phyloP scores from a whole-genome alignment of 331 rosid species.

The Pyracantha coccinea region DNA sequence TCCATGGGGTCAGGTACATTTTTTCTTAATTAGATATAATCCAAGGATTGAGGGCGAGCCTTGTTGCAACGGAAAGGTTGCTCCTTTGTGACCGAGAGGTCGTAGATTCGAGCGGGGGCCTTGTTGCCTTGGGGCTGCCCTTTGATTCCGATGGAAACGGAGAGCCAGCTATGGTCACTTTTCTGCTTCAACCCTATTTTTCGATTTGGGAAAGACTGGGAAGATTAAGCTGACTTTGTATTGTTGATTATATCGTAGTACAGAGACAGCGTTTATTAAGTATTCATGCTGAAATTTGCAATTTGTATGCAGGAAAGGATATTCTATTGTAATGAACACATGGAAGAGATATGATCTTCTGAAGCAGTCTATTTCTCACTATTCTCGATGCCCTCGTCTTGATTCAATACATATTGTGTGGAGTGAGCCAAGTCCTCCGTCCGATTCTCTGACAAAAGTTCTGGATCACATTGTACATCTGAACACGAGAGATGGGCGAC shows the following conservation, averaged over 20 bases:
- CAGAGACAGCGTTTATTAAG: not conserved
- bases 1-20: too few species aligned
- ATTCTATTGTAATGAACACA: constrained; percentile 83
- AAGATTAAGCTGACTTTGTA: not conserved
- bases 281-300: constrained; percentile 1
- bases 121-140: too few species aligned
- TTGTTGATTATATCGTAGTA: not conserved
- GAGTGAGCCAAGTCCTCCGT: constrained; percentile 90
- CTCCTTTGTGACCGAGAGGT: too few species aligned
- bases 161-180: not conserved
- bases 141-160: not conserved
- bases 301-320: constrained; percentile 59
- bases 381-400: constrained; percentile 65
- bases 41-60: too few species aligned
- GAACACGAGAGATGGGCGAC: constrained; percentile 39
- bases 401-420: constrained; percentile 78
- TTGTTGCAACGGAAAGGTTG: too few species aligned
- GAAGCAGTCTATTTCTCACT: constrained; percentile 85
- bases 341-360: constrained; percentile 97
- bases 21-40: too few species aligned
- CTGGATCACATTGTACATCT: constrained; percentile 30
- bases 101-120: too few species aligned
- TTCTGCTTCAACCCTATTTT: too few species aligned
- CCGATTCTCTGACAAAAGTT: constrained; percentile 36
- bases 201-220: not conserved